phyloP scores from a whole-genome alignment of 495 filamentous ascomycete species.

The Aspergillus egyptiacus region DNA sequence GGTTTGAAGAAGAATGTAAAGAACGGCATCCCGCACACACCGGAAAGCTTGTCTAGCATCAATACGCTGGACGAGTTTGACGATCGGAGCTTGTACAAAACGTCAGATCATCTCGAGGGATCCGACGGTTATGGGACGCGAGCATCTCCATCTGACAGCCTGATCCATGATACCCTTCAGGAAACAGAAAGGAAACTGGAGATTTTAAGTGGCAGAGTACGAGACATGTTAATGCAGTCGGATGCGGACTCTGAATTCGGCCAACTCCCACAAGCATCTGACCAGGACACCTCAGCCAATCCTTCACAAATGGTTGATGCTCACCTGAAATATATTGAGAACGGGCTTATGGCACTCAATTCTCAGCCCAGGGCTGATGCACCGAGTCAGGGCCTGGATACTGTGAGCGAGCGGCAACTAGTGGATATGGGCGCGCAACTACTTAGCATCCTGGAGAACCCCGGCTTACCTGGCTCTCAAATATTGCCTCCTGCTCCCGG shows the following conservation, averaged over 20 bases:
- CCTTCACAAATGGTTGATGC: conserved; percentile 32
- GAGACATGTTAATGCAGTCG: conserved; percentile 58
- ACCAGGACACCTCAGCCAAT: conserved; percentile 17
- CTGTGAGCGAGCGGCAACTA: conserved; percentile 40
- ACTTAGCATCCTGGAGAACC: conserved; percentile 44
- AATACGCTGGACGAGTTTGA: conserved; percentile 59
- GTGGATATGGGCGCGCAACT: conserved; percentile 47
- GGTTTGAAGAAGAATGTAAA: conserved; percentile 46
- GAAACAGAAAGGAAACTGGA: conserved; percentile 65
- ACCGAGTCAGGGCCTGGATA: conserved; percentile 10
- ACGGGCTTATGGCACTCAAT: conserved; percentile 34
- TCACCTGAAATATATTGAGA: conserved; percentile 50
- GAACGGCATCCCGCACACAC: conserved; percentile 52
- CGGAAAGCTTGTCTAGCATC: conserved; percentile 60
- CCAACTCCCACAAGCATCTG: conserved; percentile 28
- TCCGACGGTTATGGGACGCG: conserved; percentile 30
- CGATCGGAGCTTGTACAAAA: conserved; percentile 71
- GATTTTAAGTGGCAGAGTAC: conserved; percentile 62
- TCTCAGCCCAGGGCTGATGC: conserved; percentile 6
- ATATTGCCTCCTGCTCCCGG: conserved; percentile 45
- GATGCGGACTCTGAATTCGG: conserved; percentile 42
- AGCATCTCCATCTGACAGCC: conserved; percentile 13
- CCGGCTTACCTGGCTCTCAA: conserved; percentile 38
- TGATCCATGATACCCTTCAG: conserved; percentile 36
- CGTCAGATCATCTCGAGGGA: conserved; percentile 60